phyloP scores from a whole-genome alignment of 208 protist species.

The Acanthamoeba culbertsoni region DNA sequence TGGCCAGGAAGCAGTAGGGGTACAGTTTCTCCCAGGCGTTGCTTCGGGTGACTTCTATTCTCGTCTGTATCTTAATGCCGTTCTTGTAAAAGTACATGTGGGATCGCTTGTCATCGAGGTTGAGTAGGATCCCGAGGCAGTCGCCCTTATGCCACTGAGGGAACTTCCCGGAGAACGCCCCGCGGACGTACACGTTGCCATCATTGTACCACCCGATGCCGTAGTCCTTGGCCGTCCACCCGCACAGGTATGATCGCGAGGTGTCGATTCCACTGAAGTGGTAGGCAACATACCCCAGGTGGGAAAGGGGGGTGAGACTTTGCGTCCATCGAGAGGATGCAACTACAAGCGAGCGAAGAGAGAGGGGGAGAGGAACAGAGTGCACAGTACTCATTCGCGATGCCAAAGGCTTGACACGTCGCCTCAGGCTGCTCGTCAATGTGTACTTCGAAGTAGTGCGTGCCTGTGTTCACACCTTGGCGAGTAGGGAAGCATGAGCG shows the following conservation, averaged over 20 bases:
- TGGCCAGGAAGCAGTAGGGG: slow-evolving; percentile 38
- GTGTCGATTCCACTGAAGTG: background rate
- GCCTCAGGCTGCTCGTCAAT: background rate
- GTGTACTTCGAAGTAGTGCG: slow-evolving; percentile 8
- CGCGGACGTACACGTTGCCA: slow-evolving; percentile 2
- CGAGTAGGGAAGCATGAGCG: background rate
- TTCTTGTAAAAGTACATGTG: slow-evolving; percentile 54
- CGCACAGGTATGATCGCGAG: background rate
- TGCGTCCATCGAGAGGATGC: too few species aligned
- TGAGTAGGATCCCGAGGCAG: background rate
- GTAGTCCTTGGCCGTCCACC: background rate
- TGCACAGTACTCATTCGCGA: background rate
- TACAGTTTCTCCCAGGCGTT: background rate
- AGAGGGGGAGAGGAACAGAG: background rate
- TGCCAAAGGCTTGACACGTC: slow-evolving; percentile 5
- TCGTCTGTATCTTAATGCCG: background rate
- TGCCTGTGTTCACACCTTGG: background rate
- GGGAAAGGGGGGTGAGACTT: too few species aligned
- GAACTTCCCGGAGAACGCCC: background rate
- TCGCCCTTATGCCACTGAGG: slow-evolving; percentile 24
- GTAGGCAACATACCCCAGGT: too few species aligned
- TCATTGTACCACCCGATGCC: slow-evolving; percentile 22
- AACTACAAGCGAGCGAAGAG: background rate
- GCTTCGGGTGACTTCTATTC: background rate
- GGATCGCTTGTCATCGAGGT: background rate